Evolutionary conservation across 441 rosid genomes (phyloP), one percentile per base, ranked within the genome.

Genomic region (Rhodomyrtus psidioides): DNA sequence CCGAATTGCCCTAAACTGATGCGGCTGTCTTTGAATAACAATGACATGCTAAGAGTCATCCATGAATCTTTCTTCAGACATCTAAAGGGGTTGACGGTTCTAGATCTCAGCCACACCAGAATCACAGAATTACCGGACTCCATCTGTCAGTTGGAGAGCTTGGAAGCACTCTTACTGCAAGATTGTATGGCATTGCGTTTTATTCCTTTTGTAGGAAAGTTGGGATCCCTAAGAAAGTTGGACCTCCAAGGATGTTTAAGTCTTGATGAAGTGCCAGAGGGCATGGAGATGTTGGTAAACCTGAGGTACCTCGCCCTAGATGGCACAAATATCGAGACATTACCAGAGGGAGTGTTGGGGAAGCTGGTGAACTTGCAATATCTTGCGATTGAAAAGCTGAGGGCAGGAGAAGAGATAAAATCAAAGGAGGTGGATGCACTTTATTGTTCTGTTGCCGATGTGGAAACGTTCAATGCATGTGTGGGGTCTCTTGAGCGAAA

Each of bases 181-280:
- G 0, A 0, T 1, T 60, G 39, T 7, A 0, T 0, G 0, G 1
- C 7, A 60, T 60, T 60, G 14, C 39, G 0, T 15, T 1, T 0
- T 1, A 15, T 60, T 3, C 39, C 70, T 60, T 15, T 0, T 14
- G 10, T 60, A 60, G 2, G 3, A 60, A 27, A 60, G 70, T 15
- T 60, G 39, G 70, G 39, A 14, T 27, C 1, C 19, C 34, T 14
- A 3, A 0, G 1, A 3, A 59, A 59, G 70, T 59, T 14, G 39
- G 39, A 27, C 21, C 21, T 27, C 2, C 1, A 3, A 0, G 21
- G 10, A 10, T 60, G 12, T 60, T 2, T 1, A 60, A 27, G 17
- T 16, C 70, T 15, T 60, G 23, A 2, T 27, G 70, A 7, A 27
- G 9, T 15, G 39, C 70, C 39, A 1, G 70, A 27, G 39, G 70